Base-by-base conservation (phyloP, 768 basidiomycete genomes). In the Terana coerulea region DNA sequence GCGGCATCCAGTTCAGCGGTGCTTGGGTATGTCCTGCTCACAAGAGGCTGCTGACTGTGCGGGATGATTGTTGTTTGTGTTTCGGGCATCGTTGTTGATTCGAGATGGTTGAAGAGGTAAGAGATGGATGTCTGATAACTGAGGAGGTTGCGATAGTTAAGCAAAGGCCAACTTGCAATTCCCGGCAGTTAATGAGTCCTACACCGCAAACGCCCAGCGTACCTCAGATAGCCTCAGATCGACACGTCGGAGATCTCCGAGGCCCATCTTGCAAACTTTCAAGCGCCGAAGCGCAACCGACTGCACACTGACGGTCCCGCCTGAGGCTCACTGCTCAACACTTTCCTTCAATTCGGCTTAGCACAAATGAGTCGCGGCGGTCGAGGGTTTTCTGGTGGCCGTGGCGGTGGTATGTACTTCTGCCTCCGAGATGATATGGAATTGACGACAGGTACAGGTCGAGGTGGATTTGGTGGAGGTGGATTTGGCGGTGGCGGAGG, bases 31-130 rank as follows among this genome's bases (percentile, higher is more conserved):
- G 72, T 72, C 24, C 89, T 75, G 6, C 80, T 83, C 19, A 86
- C 78, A 49, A 80, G 75, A 5, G 85, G 81, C 63, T 84, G 62
- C 60, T 91, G 91, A 56, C 66, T 88, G 65, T 91, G 88, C 9
- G 94, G 94, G 12, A 71, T 82, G 62, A 95, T 85, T 1, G 94
- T 95, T 1, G 87, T 92, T 65, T 95, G 94, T 19, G 34, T 21
- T 14, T 46, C 30, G 15, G 15, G 21, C 39, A 40, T 40, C 39
- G 39, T 21, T 21, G 35, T 19, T 15, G 35, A n/a, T 22, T 39
- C 12, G 37, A 39, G 37, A 39, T 39, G 5, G 37, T 17, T 2
- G 37, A 19, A 10, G 37, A 10, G 0, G 63, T 59, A 15, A 52
- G 37, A 19, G 54, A 47, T 33, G 54, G 33, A 36, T 53, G 39